Base-by-base conservation (phyloP, 2,329 filamentous ascomycete species). In the Fusarium xylarioides region DNA sequence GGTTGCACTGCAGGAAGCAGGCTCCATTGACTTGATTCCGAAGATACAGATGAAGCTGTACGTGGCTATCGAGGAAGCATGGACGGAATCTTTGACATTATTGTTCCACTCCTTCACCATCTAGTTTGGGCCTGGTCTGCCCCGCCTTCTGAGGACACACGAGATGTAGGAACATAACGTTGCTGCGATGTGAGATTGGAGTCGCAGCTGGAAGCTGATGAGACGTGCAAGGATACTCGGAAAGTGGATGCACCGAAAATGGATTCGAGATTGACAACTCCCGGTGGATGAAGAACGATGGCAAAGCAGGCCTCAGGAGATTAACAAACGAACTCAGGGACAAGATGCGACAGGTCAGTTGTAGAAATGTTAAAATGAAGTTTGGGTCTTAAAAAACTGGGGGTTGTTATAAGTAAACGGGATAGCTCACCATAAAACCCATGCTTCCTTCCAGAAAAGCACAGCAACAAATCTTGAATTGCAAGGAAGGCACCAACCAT, bases 391-490 rank as follows among this genome's bases (percentile, higher is more conserved):
- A 52, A 44, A 19, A 46, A 23, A 58, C 42, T 62, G 53, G 58
- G 55, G 44, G 37, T 56, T n/a, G 37, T 42, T 32, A 44, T 40
- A 50, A 54, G 34, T 57, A 16, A 30, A 40, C 9, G 19, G 42
- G 49, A 37, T 47, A 34, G 18, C 50, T 30, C 44, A 49, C 30
- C 44, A 35, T 30, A 40, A 71, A 44, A 42, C 37, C 47, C 46
- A 68, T 49, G 54, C 42, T 49, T 43, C 30, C 55, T 74, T 71
- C 70, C 63, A 73, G 58, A 73, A 74, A 42, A 68, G 21, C 35
- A 44, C 14, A 57, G n/a, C 23, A 26, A 35, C 54, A 35, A 43
- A 53, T 50, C 40, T 54, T 56, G 15, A 21, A 35, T 54, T 56
- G n/a, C 37, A 23, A 50, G 61, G 50, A 60, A 47, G 30, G 47